phyloP scores from a whole-genome alignment of 306 rosid genomes.

The Rosa multiflora region DNA sequence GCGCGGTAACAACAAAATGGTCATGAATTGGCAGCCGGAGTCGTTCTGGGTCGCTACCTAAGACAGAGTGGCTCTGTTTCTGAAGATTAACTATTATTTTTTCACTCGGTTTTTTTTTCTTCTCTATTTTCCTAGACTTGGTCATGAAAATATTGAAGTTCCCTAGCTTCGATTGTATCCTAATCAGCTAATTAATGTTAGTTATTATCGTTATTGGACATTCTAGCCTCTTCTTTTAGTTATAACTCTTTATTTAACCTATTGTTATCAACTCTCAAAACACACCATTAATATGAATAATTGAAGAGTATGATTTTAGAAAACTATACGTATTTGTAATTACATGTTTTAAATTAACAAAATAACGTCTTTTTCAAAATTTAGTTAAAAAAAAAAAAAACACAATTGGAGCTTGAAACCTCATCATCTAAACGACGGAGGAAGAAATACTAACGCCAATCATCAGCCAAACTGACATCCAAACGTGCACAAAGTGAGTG shows the following conservation, averaged over 20 bases:
- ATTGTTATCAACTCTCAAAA: not conserved
- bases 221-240: constrained; percentile 26
- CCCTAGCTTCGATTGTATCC: constrained; percentile 26
- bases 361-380: not conserved
- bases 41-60: constrained; percentile 38
- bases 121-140: constrained; percentile 15
- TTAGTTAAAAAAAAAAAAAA: not conserved
- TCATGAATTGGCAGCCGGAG: constrained; percentile 39
- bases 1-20: constrained; percentile 33
- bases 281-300: not conserved
- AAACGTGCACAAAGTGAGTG: not conserved
- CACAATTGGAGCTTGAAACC: not conserved
- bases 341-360: too few species aligned
- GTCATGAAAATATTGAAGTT: constrained; percentile 28
- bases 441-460: not conserved
- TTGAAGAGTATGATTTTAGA: not conserved
- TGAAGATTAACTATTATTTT: constrained; percentile 17
- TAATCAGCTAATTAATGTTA: constrained; percentile 53
- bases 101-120: not conserved
- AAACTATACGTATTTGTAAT: too few species aligned
- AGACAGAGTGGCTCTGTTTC: constrained; percentile 14
- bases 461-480: not conserved
- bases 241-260: not conserved
- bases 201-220: constrained; percentile 57
- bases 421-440: not conserved